phyloP scores from a whole-genome alignment of 495 filamentous ascomycete genomes.

The Usnea hakonensis region DNA sequence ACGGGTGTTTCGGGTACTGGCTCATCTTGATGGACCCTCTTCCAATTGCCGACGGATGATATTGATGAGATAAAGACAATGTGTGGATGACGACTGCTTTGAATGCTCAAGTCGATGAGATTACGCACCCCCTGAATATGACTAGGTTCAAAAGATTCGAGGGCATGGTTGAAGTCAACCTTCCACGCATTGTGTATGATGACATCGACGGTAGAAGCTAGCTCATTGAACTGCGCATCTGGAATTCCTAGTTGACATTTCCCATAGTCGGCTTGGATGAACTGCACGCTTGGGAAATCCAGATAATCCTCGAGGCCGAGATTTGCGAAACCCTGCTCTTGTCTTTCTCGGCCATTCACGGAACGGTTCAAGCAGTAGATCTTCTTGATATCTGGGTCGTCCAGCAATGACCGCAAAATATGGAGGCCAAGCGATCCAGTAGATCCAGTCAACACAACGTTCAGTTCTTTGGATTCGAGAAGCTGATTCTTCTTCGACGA shows the following conservation, averaged over 20 bases:
- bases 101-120: conserved; percentile 23
- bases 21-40: not conserved
- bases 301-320: not conserved
- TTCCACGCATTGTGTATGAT: conserved; percentile 37
- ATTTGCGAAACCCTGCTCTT: conserved; percentile 16
- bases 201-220: conserved; percentile 24
- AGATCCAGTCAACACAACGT: conserved; percentile 34
- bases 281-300: conserved; percentile 7
- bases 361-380: conserved; percentile 33
- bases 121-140: conserved; percentile 20
- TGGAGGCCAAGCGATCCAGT: conserved; percentile 34
- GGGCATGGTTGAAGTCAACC: conserved; percentile 32
- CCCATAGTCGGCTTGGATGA: conserved; percentile 10
- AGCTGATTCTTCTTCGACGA: not conserved
- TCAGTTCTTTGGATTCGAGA: conserved; percentile 8
- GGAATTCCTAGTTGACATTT: conserved; percentile 9
- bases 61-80: conserved; percentile 54
- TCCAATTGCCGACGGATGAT: conserved; percentile 21
- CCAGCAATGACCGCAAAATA: conserved; percentile 28
- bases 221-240: conserved; percentile 17
- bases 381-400: conserved; percentile 20
- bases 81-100: conserved; percentile 11
- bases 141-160: conserved; percentile 28
- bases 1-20: conserved; percentile 6
- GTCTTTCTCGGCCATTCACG: conserved; percentile 31